Evolutionary conservation across 1,139 yeast genomes (phyloP).

Genomic region (Geotrichum candidum): DNA sequence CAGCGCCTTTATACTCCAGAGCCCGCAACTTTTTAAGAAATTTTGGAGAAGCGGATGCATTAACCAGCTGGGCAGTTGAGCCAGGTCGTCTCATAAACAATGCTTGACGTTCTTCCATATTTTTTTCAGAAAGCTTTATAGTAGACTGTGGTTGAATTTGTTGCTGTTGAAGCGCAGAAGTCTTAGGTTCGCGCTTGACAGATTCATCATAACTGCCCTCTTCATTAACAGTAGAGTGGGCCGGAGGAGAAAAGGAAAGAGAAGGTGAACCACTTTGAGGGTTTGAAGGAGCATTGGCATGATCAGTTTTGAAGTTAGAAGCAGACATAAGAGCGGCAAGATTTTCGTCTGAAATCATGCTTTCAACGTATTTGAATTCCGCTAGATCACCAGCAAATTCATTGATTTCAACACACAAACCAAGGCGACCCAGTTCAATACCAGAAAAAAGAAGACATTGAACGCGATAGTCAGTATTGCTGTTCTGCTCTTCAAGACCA

Average conservation of each 20-base stretch:
- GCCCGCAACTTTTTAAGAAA: conserved; percentile 14
- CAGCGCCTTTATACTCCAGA: conserved; percentile 6
- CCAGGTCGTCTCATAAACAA: conserved; percentile 14
- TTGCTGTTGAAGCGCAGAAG: background rate
- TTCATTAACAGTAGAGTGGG: background rate
- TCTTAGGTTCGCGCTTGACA: background rate
- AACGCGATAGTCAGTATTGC: conserved; percentile 6
- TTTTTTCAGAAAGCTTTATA: background rate
- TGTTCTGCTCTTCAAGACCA: conserved; percentile 13
- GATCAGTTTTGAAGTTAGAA: background rate
- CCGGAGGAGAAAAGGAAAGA: background rate
- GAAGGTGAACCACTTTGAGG: background rate
- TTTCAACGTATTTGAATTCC: conserved; percentile 7
- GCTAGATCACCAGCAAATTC: conserved; percentile 13
- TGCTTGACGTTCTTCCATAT: conserved; percentile 12
- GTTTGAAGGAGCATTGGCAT: background rate
- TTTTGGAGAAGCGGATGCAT: conserved; percentile 16
- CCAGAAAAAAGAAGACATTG: conserved; percentile 18
- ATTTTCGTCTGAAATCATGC: conserved; percentile 4
- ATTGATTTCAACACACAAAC: conserved; percentile 10
- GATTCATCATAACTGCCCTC: background rate
- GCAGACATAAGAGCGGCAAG: too few species aligned
- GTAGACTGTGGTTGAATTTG: background rate
- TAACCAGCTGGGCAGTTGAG: conserved; percentile 11
- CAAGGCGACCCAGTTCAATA: conserved; percentile 15